Evolutionary conservation across 2,329 filamentous ascomycete genomes (phyloP), one percentile per base, ranked within the genome.

Genomic region (Fusarium chaquense): DNA sequence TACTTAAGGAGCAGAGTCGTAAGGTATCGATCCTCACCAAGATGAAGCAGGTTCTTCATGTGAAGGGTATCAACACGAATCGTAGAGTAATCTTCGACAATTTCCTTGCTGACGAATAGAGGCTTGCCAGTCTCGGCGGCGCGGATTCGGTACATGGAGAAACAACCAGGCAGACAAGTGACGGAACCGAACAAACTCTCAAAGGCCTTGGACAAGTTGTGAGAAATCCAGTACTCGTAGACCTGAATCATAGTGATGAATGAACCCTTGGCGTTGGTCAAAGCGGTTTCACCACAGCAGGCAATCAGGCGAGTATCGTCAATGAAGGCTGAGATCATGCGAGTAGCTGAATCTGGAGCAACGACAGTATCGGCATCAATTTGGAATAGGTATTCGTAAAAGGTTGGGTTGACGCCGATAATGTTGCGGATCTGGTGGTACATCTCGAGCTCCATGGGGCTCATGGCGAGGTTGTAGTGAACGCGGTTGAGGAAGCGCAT

Each of bases 401-500:
- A 98, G 3, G 93, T 97, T 0, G 96, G 96, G 80, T 99, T 98
- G 72, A 99, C 96, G 65, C 96, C 96, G 69, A 99, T 99, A 72
- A 99, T 97, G 82, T 99, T 99, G 64, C 94, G 91, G 76, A 99
- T 97, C 77, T 99, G 96, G 79, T 99, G 96, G 78, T 97, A 96
- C 89, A 99, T 97, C 80, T 99, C 96, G 57, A 99, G 87, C 80
- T 99, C 96, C 74, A 99, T 86, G 6, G 96, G 96, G 76, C 91
- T 97, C 96, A 99, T 99, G 24, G 96, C 84, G 58, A 95, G 85
- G 79, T 98, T 98, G 86, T 99, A 98, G 83, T 99, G 96, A 50
- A 99, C 94, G 71, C 96, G 93, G 87, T 99, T 98, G 77, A 99
- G 88, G 90, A 99, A 99, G 70, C 96, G 91, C 96, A 99, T 99